These are phyloP conservation scores for Penicillium palitans DNA, from an alignment of 2,329 filamentous ascomycete species.

Conservation along the genomic window DNA sequence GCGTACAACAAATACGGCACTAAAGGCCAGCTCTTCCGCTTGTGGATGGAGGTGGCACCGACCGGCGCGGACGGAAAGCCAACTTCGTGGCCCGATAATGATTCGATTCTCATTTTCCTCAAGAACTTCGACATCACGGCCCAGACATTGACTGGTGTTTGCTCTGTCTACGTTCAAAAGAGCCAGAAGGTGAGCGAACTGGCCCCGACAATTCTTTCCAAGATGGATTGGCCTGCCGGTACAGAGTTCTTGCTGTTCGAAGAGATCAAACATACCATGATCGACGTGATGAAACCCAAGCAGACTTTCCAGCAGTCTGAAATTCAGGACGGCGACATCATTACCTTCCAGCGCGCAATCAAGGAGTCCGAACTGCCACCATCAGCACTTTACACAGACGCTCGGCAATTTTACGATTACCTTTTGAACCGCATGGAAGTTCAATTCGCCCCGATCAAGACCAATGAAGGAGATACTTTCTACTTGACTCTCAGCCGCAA, in stretches of 20 bases:
- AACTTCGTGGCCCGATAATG: constrained; percentile 64
- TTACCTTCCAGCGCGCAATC: constrained; percentile 79
- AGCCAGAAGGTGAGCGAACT: constrained; percentile 87
- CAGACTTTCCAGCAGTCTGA: constrained; percentile 86
- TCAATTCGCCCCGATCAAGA: constrained; percentile 68
- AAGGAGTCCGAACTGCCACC: constrained; percentile 43
- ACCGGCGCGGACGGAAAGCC: constrained; percentile 66
- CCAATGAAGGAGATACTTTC: constrained; percentile 63
- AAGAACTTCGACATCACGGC: constrained; percentile 83
- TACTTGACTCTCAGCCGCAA: constrained; percentile 79
- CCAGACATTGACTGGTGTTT: constrained; percentile 73
- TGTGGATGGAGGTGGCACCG: constrained; percentile 82
- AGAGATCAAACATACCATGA: constrained; percentile 98
- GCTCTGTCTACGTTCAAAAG: constrained; percentile 83
- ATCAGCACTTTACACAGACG: constrained; percentile 62
- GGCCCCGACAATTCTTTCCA: constrained; percentile 70
- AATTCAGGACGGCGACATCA: constrained; percentile 94
- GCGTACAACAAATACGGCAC: constrained; percentile 68
- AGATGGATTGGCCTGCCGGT: constrained; percentile 83
- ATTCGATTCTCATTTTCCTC: constrained; percentile 78
- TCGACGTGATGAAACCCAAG: constrained; percentile 90
- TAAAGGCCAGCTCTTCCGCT: constrained; percentile 66
- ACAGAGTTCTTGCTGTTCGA: constrained; percentile 76
- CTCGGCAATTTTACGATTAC: constrained; percentile 89
- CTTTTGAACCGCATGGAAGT: constrained; percentile 80